These are phyloP conservation scores for Karstenula rhodostoma DNA, from an alignment of 2,329 filamentous ascomycete species.

Conservation along the genomic window DNA sequence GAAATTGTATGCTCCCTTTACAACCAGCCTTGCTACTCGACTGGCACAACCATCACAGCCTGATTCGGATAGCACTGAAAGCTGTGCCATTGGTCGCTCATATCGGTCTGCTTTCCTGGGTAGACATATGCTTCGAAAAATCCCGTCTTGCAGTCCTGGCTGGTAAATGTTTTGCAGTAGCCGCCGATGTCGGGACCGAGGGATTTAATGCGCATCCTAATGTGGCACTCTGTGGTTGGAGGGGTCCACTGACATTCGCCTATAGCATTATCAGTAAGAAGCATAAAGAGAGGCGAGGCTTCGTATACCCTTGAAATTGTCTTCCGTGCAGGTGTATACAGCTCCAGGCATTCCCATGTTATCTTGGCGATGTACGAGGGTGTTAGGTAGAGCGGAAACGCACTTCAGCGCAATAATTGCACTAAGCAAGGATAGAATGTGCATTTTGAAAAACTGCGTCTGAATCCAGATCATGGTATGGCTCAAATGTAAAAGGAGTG, in stretches of 20 bases:
- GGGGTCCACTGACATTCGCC: neutral
- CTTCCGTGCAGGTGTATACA: neutral
- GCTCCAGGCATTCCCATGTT: neutral
- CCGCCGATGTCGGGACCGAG: neutral
- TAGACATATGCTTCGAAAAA: neutral
- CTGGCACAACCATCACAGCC: too few species aligned
- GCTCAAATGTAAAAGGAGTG: neutral
- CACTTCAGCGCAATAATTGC: neutral
- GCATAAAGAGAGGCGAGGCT: neutral
- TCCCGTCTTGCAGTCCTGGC: neutral
- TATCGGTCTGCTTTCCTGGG: neutral
- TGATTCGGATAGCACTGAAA: neutral
- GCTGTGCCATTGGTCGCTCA: neutral
- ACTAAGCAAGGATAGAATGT: neutral
- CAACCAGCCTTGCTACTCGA: too few species aligned
- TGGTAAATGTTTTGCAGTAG: neutral
- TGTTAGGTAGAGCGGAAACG: neutral
- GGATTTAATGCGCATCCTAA: neutral
- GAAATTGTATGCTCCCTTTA: too few species aligned
- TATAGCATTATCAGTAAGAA: neutral
- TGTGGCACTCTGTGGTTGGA: neutral
- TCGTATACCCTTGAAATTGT: neutral
- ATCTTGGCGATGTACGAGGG: neutral
- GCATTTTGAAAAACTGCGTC: neutral
- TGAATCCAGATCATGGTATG: too few species aligned